A percentile compares a stretch with the other conserved stretches of the same genome.
These are phyloP conservation scores for Leptosphaerulina australis DNA, from an alignment of 2,329 filamentous ascomycete genomes.

Conservation along the genomic window DNA sequence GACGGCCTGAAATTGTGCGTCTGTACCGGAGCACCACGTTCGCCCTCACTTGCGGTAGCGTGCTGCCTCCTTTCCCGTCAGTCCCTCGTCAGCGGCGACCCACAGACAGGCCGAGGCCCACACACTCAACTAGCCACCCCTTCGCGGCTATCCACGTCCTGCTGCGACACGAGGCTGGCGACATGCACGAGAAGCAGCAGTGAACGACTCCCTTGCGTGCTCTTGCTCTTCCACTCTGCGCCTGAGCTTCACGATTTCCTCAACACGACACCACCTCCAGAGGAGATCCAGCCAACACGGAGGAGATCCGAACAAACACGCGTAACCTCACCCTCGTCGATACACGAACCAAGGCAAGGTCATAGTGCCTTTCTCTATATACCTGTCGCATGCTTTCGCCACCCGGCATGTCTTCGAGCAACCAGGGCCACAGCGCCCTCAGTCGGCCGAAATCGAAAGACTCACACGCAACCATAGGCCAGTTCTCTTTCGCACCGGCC, in stretches of 20 bases:
- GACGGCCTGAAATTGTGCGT: neutral
- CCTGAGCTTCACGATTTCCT: neutral
- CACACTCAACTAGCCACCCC: slow-evolving; percentile 12
- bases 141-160: slow-evolving; percentile 12
- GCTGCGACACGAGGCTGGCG: slow-evolving; percentile 19
- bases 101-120: slow-evolving; percentile 13
- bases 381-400: slow-evolving; percentile 1
- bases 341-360: slow-evolving; percentile 1
- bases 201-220: slow-evolving; percentile 11
- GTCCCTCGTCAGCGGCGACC: slow-evolving; percentile 19
- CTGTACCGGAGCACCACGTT: neutral
- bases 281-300: slow-evolving; percentile 3
- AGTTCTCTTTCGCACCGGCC: slow-evolving; percentile 67
- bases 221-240: neutral
- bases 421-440: slow-evolving; percentile 33
- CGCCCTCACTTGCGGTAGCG: neutral
- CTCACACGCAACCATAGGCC: slow-evolving; percentile 57
- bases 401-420: slow-evolving; percentile 39
- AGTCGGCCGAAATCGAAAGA: slow-evolving; percentile 38
- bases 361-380: neutral
- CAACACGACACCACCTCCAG: neutral
- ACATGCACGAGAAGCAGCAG: slow-evolving; percentile 13
- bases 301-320: slow-evolving; percentile 4
- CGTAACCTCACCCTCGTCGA: neutral
- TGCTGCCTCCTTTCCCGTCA: slow-evolving; percentile 10